Conservation (phyloP, 805 yeast species). For the Pichia occidentalis region DNA sequence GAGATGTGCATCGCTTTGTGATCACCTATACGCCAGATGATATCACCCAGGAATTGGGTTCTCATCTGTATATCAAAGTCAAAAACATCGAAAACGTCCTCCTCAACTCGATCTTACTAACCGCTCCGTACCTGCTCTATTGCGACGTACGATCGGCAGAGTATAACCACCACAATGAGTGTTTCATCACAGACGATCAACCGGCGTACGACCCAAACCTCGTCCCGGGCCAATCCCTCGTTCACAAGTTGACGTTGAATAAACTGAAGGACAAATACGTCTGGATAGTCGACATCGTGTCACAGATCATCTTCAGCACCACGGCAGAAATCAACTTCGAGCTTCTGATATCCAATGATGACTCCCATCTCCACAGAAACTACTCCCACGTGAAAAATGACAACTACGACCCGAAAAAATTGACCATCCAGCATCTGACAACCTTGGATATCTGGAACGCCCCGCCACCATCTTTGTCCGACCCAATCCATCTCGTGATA, state of each 20-base stretch:
- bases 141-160: slow-evolving; percentile 70
- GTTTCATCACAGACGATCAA: slow-evolving; percentile 69
- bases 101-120: slow-evolving; percentile 72
- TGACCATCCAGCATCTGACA: slow-evolving; percentile 47
- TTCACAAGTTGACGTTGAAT: slow-evolving; percentile 58
- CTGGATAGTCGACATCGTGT: slow-evolving; percentile 77
- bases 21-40: slow-evolving; percentile 36
- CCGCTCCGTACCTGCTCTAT: slow-evolving; percentile 85
- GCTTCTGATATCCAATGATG: slow-evolving; percentile 47
- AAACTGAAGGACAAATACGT: slow-evolving; percentile 49
- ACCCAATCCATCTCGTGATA: slow-evolving; percentile 75
- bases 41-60: slow-evolving; percentile 7
- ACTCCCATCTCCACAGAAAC: slow-evolving; percentile 28
- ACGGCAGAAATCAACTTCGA: slow-evolving; percentile 65
- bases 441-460: slow-evolving; percentile 72
- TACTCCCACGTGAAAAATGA: slow-evolving; percentile 25
- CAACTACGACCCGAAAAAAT: slow-evolving; percentile 6
- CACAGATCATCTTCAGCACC: slow-evolving; percentile 71
- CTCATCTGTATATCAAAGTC: slow-evolving; percentile 47
- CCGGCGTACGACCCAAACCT: slow-evolving; percentile 70
- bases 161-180: slow-evolving; percentile 45
- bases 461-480: slow-evolving; percentile 43
- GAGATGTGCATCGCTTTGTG: slow-evolving; percentile 51
- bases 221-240: slow-evolving; percentile 58
- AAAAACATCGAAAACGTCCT: slow-evolving; percentile 68